Conservation (phyloP, 169 alveolate genomes). For the Eimeria tenella region DNA sequence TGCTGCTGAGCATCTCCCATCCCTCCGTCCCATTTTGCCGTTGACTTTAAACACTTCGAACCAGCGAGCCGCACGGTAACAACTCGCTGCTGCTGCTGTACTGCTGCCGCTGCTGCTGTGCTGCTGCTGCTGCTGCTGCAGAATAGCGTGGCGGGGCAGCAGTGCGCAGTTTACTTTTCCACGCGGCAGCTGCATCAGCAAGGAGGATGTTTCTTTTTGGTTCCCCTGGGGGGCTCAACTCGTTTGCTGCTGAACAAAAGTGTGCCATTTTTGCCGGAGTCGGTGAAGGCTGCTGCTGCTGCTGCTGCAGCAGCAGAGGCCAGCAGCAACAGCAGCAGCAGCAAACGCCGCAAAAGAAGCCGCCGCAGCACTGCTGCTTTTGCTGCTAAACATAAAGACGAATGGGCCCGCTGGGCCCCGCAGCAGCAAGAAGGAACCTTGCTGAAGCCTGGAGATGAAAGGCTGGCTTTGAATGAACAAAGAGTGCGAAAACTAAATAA, state of each 20-base stretch:
- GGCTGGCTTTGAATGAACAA: slow-evolving; percentile 52
- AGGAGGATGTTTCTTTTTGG: slow-evolving; percentile 72
- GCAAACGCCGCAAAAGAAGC: not conserved
- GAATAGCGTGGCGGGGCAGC: slow-evolving; percentile 59
- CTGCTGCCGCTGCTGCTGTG: not conserved
- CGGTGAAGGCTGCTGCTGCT: not conserved
- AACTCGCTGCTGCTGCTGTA: no score
- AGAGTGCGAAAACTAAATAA: not conserved
- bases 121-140: not conserved
- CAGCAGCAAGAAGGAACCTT: slow-evolving; percentile 17
- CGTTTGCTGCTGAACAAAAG: slow-evolving; percentile 37
- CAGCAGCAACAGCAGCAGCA: no score
- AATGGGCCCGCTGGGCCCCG: slow-evolving; percentile 36
- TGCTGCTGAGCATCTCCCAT: not conserved
- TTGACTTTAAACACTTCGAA: no score
- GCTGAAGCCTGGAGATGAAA: slow-evolving; percentile 62
- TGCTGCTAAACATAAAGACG: not conserved
- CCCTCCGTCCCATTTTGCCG: no score
- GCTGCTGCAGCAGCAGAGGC: no score
- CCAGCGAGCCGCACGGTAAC: no score
- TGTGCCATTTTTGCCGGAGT: slow-evolving; percentile 56
- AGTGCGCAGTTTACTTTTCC: slow-evolving; percentile 67
- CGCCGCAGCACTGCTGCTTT: not conserved
- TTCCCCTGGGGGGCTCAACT: slow-evolving; percentile 64
- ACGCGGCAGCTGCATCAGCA: slow-evolving; percentile 72